These are phyloP conservation scores for Pseudotsuga menziesii DNA, from an alignment of 75 land plant genomes.

Conservation along the genomic window DNA sequence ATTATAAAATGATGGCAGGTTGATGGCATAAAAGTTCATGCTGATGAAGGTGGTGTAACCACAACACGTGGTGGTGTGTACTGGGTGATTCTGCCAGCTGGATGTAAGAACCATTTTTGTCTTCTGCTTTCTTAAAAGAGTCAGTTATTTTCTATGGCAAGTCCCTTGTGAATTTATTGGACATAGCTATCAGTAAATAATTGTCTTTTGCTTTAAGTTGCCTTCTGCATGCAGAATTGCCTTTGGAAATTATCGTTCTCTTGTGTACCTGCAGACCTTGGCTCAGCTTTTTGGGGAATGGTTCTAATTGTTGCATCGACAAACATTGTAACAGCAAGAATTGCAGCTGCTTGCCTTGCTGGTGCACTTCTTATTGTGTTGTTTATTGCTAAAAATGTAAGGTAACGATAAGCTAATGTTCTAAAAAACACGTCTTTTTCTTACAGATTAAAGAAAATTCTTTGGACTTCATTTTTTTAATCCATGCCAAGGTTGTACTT, in stretches of 20 bases:
- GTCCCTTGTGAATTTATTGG: background rate
- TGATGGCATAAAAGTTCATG: constrained; percentile 91
- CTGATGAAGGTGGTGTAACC: constrained; percentile 94
- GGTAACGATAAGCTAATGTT: constrained; percentile 12
- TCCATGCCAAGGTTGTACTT: background rate
- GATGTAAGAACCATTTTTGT: constrained; percentile 42
- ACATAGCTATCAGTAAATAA: background rate
- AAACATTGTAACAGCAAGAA: constrained; percentile 64
- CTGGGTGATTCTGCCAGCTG: constrained; percentile 96
- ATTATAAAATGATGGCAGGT: constrained; percentile 48
- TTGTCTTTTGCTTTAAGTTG: background rate
- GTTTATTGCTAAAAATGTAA: constrained; percentile 93
- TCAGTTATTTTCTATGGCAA: background rate
- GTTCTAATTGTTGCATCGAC: constrained; percentile 83
- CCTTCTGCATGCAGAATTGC: background rate
- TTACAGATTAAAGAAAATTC: background rate
- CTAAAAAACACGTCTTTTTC: background rate
- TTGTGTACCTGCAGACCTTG: constrained; percentile 68
- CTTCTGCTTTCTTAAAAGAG: background rate
- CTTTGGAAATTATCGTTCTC: background rate
- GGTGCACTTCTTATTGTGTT: constrained; percentile 79
- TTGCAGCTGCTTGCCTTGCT: constrained; percentile 84
- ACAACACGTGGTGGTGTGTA: constrained; percentile 86
- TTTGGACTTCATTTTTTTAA: too few species aligned
- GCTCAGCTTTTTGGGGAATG: constrained; percentile 99